A percentile compares a stretch with the other conserved stretches of the same genome.
Evolutionary conservation across 2,329 filamentous ascomycete species (phyloP).

Genomic region (Pseudocercospora ulei): DNA sequence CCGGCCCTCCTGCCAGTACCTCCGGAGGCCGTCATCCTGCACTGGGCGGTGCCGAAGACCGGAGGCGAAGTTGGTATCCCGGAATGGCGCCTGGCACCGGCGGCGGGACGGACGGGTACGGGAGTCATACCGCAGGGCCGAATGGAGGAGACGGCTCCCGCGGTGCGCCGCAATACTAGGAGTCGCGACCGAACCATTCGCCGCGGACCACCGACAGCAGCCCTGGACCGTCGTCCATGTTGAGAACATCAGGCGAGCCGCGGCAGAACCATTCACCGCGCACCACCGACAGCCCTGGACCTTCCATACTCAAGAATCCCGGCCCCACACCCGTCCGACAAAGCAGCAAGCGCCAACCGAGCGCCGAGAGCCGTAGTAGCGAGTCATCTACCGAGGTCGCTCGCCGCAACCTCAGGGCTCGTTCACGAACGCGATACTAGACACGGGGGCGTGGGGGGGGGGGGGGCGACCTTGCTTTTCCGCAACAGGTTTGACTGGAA

Average conservation of each 20-base stretch:
- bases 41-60: conserved; percentile 15
- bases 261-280: conserved; percentile 2
- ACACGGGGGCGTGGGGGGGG: conserved; percentile 4
- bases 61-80: conserved; percentile 24
- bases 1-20: conserved; percentile 8
- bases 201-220: background rate
- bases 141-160: conserved; percentile 16
- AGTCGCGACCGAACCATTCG: conserved; percentile 5
- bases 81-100: conserved; percentile 12
- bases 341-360: conserved; percentile 10
- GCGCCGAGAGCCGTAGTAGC: conserved; percentile 12
- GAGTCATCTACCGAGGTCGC: conserved; percentile 15
- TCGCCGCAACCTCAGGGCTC: conserved; percentile 9
- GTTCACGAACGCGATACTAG: conserved; percentile 12
- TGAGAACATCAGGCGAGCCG: conserved; percentile 6
- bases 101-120: conserved; percentile 25
- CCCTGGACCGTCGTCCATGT: too few species aligned
- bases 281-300: conserved; percentile 7
- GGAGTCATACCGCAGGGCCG: conserved; percentile 16
- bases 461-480: conserved; percentile 2
- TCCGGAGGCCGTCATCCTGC: conserved; percentile 9
- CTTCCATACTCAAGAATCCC: conserved; percentile 14
- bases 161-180: conserved; percentile 19
- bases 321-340: conserved; percentile 9
- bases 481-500: background rate